Evolutionary conservation across 2,329 filamentous ascomycete genomes (phyloP), one percentile per base, ranked within the genome.

Genomic region (Penicillium sp.): DNA sequence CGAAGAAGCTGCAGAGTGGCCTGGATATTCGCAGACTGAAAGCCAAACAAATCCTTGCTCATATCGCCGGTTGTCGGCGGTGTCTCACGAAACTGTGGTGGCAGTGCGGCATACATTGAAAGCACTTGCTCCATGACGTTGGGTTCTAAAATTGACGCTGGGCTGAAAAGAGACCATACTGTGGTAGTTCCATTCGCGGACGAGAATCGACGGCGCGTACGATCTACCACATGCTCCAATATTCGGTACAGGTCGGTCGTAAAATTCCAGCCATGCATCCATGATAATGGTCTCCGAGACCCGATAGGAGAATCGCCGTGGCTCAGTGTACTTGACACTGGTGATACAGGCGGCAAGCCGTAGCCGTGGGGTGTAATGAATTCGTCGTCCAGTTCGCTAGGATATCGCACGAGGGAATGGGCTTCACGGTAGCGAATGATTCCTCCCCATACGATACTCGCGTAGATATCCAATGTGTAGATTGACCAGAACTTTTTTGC

Each of bases 211-310:
- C 66, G 66, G 4, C 61, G 58, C 31, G 66, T 68, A 2, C 58
- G 52, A 53, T 69, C 68, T 10, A 77, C 66, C 11, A 78, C 79
- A 61, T 86, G 82, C 64, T 86, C 83, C 16, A 86, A 70, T 9
- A 85, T 76, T 5, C 83, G 79, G 64, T 85, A 86, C 0, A 86
- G 70, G 64, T 85, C 83, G 0, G 82, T 84, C 6, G 79, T 82
- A 58, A 84, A 85, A 68, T 85, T 86, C 82, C 82, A 85, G 18
- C 83, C 83, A 43, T 77, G 76, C 7, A 86, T 70, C 83, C 83
- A 86, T 57, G 73, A 69, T 33, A 66, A 63, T 3, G 60, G 60
- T 13, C 61, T 58, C 4, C 60, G 59, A 36, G 65, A 61, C 13
- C 62, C 59, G 7, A 60, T 50, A 0, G 56, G 40, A 14, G 54